Base-by-base conservation (phyloP, 2,329 filamentous ascomycete genomes). In the Leptographium lundbergii region DNA sequence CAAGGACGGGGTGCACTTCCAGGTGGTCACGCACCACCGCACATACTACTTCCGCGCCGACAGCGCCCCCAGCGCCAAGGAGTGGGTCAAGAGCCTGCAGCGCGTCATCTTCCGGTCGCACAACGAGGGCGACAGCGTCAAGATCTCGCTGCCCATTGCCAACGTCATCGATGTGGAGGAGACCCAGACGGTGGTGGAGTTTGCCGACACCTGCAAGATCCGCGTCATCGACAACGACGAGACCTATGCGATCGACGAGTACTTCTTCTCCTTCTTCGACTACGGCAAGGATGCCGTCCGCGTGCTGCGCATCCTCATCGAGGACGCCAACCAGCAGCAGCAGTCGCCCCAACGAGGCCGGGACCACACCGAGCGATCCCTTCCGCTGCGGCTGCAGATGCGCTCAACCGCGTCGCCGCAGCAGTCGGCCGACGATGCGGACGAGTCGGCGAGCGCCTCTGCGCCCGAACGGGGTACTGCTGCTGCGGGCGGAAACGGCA, bases 41-140 rank as follows among this genome's bases (percentile, higher is more conserved):
- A 91, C 84, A 1, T 96, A 94, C 72, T 81, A 90, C 66, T 95
- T 97, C 75, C 85, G 84, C 67, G 94, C 92, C 45, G 94, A 99
- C 69, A 96, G 89, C 68, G 79, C 82, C 1, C 80, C 85, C 4
- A 96, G 89, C 68, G 94, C 94, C 13, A 94, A 90, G 70, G 94
- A 97, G 75, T 99, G 94, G 94, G 91, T 96, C 53, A 94, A 94
- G 72, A 85, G 88, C 57, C 76, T 99, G 29, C 92, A 96, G 68
- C 88, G 94, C 61, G 91, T 96, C 65, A 96, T 97, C 60, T 97
- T 97, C 69, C 82, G 91, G 56, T 92, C 91, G 13, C 91, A 95
- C 72, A 97, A 97, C 67, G 92, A 96, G 63, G 92, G 94, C 11
- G 91, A 96, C 69, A 96, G 91, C 68, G 89, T 99, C 70, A 97